Percentiles rank a stretch among this genome's conserved stretches.
These are phyloP conservation scores for Salix viminalis DNA, from an alignment of 345 rosid species.

Conservation along the genomic window DNA sequence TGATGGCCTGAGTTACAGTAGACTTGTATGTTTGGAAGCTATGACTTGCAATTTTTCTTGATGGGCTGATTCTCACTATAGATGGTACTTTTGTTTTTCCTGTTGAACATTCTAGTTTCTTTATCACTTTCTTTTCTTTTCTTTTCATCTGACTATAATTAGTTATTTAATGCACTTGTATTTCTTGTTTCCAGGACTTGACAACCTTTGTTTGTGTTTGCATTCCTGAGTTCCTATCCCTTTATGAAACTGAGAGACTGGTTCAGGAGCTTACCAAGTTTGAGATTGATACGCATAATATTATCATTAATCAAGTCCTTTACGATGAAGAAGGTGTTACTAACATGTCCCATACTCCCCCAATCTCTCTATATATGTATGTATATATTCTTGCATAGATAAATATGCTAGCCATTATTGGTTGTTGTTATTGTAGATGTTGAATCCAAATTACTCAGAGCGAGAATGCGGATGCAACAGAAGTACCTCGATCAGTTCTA, in stretches of 20 bases:
- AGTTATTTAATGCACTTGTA: slow-evolving; percentile 2
- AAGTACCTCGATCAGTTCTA: slow-evolving; percentile 98
- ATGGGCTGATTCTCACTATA: neutral
- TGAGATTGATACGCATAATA: slow-evolving; percentile 95
- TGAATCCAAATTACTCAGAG: slow-evolving; percentile 84
- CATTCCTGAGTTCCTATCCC: slow-evolving; percentile 98
- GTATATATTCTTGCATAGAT: slow-evolving; percentile 2
- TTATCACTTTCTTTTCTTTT: neutral
- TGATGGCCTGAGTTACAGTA: neutral
- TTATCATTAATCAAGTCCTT: slow-evolving; percentile 93
- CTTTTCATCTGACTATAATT: neutral
- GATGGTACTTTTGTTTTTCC: neutral
- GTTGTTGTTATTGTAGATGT: slow-evolving; percentile 41
- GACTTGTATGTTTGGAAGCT: neutral
- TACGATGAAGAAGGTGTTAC: slow-evolving; percentile 76
- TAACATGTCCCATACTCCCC: neutral
- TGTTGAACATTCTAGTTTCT: neutral
- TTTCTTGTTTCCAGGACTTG: slow-evolving; percentile 62
- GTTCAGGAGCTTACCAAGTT: slow-evolving; percentile 98
- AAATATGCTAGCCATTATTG: slow-evolving; percentile 4
- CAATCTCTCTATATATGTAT: neutral
- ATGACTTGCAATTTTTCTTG: neutral
- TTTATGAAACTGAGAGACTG: slow-evolving; percentile 93
- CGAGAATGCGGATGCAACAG: slow-evolving; percentile 96
- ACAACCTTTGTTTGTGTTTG: slow-evolving; percentile 96